phyloP scores from a whole-genome alignment of 139 green algal genomes.

The Chlorella sp. region DNA sequence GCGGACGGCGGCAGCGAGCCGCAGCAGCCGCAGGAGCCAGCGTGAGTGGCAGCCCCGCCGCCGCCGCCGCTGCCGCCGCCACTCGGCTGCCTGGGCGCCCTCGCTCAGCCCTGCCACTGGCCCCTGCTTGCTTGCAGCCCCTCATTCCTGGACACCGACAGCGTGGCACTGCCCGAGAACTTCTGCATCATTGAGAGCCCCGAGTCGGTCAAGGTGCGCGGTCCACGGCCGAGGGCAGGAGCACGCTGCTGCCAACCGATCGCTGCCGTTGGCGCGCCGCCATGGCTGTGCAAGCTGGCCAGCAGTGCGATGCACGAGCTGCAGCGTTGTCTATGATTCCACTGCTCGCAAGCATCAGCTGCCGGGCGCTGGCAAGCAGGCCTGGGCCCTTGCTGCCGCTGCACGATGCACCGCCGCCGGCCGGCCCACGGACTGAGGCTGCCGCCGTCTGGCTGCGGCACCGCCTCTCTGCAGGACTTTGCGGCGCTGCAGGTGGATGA shows the following conservation, averaged over 20 bases:
- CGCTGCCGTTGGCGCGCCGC: background rate
- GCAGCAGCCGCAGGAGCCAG: background rate
- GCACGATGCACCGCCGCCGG: too few relatives aligned
- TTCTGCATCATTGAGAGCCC: conserved; percentile 97
- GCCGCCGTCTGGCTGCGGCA: too few relatives aligned
- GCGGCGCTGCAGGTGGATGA: conserved; percentile 81
- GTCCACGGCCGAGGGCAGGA: too few relatives aligned
- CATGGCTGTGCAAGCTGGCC: too few relatives aligned
- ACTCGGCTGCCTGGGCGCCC: too few relatives aligned
- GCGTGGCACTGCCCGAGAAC: conserved; percentile 66
- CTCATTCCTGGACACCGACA: conserved; percentile 8
- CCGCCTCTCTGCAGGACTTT: conserved; percentile 71
- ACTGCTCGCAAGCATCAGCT: too few relatives aligned
- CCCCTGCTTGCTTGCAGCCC: background rate
- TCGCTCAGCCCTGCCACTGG: background rate
- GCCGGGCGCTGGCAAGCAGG: too few relatives aligned
- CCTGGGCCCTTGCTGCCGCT: too few relatives aligned
- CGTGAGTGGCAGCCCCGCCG: background rate
- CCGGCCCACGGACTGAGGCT: too few relatives aligned
- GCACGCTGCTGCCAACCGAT: background rate
- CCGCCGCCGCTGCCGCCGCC: background rate
- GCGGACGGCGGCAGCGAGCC: background rate
- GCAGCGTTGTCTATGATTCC: too few relatives aligned
- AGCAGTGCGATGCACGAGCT: too few relatives aligned
- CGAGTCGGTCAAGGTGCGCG: conserved; percentile 83